A percentile compares a stretch with the other conserved stretches of the same genome.
Evolutionary conservation across 1,284 basidiomycete genomes (phyloP).

Genomic region (Leccinum griseonigrum): DNA sequence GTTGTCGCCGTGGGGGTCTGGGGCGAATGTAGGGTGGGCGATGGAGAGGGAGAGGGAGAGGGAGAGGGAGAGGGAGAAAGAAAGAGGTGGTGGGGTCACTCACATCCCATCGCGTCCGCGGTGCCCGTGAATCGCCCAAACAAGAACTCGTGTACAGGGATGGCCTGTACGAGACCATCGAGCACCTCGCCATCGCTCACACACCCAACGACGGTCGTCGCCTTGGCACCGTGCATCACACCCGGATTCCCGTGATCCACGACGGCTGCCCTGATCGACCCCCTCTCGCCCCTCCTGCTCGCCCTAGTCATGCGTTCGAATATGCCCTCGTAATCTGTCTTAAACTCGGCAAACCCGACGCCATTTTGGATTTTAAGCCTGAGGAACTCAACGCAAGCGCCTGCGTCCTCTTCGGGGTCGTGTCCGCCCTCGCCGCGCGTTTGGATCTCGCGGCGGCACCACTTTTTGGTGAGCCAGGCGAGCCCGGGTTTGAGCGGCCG

Average conservation of each 20-base stretch:
- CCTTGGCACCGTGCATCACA: constrained; percentile 80
- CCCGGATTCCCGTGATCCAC: constrained; percentile 83
- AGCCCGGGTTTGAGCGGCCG: constrained; percentile 88
- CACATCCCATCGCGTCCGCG: constrained; percentile 76
- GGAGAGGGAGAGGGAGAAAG: too few species aligned
- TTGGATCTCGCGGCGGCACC: constrained; percentile 87
- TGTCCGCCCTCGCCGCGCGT: constrained; percentile 76
- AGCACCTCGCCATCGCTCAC: constrained; percentile 74
- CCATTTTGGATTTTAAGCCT: constrained; percentile 77
- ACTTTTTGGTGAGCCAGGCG: constrained; percentile 90
- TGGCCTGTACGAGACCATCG: constrained; percentile 56
- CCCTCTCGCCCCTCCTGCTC: constrained; percentile 41
- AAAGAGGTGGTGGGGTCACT: constrained; percentile 29
- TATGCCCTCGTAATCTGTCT: constrained; percentile 79
- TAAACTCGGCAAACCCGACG: constrained; percentile 83
- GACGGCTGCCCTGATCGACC: constrained; percentile 59
- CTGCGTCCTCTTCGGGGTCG: constrained; percentile 89
- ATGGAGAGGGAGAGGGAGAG: too few species aligned
- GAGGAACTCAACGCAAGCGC: constrained; percentile 80
- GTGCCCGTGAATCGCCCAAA: constrained; percentile 82
- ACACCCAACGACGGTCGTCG: constrained; percentile 71
- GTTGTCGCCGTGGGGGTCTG: too few species aligned
- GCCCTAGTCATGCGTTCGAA: constrained; percentile 77
- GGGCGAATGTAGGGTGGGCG: too few species aligned
- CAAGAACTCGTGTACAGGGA: constrained; percentile 72